Base-by-base conservation (phyloP, 1,284 basidiomycete genomes). In the Irpex lacteus region DNA sequence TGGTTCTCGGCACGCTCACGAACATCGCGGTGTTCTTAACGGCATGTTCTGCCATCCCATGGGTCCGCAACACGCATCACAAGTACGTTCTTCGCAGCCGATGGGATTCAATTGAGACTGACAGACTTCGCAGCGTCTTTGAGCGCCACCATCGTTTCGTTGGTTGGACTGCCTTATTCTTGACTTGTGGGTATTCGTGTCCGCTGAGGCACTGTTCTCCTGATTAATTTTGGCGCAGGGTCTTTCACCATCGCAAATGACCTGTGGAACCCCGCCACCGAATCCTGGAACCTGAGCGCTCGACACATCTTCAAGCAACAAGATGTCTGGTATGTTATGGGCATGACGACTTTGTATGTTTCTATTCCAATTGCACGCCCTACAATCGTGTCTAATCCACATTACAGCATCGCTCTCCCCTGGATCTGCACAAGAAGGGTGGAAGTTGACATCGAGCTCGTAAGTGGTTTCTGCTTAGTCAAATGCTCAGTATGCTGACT, bases 381-480 rank as follows among this genome's bases (percentile, higher is more conserved):
- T 63, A 13, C 19, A 36, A 50, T 44, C 50, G 11, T 15, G 34
- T 40, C 19, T 53, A n/a, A 9, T 50, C 26, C 3, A 26, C 26
- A 26, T 26, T 26, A 26, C 26, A 91, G 89, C 67, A 84, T 91
- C 63, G 72, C 85, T 11, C 82, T 91, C 65, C 91, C 91, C 5
- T 93, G 91, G 91, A 80, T 89, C 60, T 90, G 88, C 47, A 85
- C 89, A 49, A 83, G 91, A 53, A 82, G 88, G 72, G 91, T 92
- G 18, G 79, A 80, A 56, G 88, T 93, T 15, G 87, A 91, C 59
- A 82, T 91, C 52, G 90, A 93, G 73, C 82, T 92, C 68, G 90
- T 90, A 72, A 69, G 86, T 75, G 26, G n/a, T n/a, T 49, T 47
- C 32, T 53, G 36, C 15, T 32, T 18, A 52, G 50, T 52, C n/a